Evolutionary conservation across 108 stramenopile genomes (phyloP).

Genomic region (Pseudonitzschia multiseries): DNA sequence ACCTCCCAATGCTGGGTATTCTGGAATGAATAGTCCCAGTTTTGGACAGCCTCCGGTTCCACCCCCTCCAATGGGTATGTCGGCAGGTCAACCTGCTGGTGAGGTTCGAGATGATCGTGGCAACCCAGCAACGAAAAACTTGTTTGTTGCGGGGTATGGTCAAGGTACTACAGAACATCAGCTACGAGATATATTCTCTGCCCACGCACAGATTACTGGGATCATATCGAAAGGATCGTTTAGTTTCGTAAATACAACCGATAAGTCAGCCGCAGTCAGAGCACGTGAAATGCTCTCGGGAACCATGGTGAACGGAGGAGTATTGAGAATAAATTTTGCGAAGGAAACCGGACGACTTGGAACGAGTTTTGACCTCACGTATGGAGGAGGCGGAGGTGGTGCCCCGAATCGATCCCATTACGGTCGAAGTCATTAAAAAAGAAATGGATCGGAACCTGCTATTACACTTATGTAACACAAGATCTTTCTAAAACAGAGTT

Average conservation of each 20-base stretch:
- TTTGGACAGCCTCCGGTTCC: conserved; percentile 17
- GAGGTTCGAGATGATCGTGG: conserved; percentile 79
- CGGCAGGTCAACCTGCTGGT: neutral
- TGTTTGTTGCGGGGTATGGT: conserved; percentile 88
- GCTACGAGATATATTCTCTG: conserved; percentile 61
- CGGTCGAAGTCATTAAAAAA: neutral
- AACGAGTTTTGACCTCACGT: conserved; percentile 78
- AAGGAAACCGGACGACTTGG: conserved; percentile 87
- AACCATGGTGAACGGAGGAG: conserved; percentile 68
- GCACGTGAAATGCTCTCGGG: conserved; percentile 69
- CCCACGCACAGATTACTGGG: conserved; percentile 62
- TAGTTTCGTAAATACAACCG: conserved; percentile 80
- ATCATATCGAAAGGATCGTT: conserved; percentile 75
- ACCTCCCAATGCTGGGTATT: conserved; percentile 1
- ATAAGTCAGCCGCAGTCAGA: conserved; percentile 55
- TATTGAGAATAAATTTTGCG: conserved; percentile 83
- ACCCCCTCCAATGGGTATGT: conserved; percentile 7
- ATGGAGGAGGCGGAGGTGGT: conserved; percentile 35
- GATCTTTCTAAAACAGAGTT: no score
- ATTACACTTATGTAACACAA: no score
- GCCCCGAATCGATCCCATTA: conserved; percentile 8
- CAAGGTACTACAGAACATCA: conserved; percentile 76
- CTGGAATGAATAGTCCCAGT: conserved; percentile 3
- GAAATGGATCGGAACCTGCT: no score
- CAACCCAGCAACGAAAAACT: conserved; percentile 86